phyloP scores from a whole-genome alignment of 148 eudicot species.

The Oxyria digyna region DNA sequence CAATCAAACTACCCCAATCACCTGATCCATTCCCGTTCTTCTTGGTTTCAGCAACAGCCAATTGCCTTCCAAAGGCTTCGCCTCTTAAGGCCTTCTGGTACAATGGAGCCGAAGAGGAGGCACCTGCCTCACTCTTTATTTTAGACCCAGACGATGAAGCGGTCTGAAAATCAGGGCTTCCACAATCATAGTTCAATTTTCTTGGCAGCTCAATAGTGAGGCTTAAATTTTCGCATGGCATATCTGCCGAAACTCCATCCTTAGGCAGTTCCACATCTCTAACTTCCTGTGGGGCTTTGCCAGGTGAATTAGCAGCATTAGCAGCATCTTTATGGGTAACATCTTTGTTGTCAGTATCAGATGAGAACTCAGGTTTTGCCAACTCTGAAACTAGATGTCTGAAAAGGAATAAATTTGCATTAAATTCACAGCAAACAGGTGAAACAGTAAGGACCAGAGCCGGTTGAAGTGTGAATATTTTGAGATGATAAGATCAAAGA shows the following conservation, averaged over 20 bases:
- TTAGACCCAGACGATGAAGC: conserved; percentile 14
- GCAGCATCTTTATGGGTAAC: conserved; percentile 15
- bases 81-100: conserved; percentile 11
- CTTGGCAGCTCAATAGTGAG: conserved; percentile 26
- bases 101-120: conserved; percentile 23
- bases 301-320: conserved; percentile 14
- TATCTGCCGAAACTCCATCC: conserved; percentile 19
- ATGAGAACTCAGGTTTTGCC: conserved; percentile 42
- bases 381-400: conserved; percentile 20
- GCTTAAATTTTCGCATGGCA: conserved; percentile 21
- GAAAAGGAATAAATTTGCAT: neutral
- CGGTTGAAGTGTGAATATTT: neutral
- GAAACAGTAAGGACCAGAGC: neutral
- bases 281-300: neutral
- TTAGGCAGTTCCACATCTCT: neutral
- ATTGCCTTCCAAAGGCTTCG: conserved; percentile 22
- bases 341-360: conserved; percentile 23
- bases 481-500: neutral
- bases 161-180: conserved; percentile 24
- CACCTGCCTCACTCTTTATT: conserved; percentile 15
- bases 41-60: conserved; percentile 22
- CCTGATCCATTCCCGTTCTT: conserved; percentile 22
- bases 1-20: conserved; percentile 45
- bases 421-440: neutral
- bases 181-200: conserved; percentile 32